Evolutionary conservation across 768 basidiomycete species (phyloP).

Genomic region (Crucibulum laeve): DNA sequence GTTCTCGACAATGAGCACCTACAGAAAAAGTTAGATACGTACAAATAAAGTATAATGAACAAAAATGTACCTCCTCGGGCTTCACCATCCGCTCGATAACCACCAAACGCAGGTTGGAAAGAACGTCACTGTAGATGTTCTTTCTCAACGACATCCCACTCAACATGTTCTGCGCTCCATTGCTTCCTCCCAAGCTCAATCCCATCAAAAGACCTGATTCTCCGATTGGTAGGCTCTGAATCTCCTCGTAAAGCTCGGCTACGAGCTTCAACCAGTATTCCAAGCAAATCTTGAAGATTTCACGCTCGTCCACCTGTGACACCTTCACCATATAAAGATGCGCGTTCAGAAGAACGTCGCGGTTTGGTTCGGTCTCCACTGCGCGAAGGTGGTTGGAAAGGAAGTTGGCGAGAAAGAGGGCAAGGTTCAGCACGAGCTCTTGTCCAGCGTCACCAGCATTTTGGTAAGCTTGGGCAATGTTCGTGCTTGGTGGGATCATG

Average conservation of each 20-base stretch:
- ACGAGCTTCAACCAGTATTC: slow-evolving; percentile 98
- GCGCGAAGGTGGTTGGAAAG: slow-evolving; percentile 88
- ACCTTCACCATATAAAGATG: slow-evolving; percentile 99
- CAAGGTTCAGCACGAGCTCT: slow-evolving; percentile 94
- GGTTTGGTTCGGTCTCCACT: slow-evolving; percentile 89
- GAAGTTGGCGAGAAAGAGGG: slow-evolving; percentile 97
- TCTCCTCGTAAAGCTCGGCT: slow-evolving; percentile 94
- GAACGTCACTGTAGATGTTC: slow-evolving; percentile 92
- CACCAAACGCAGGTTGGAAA: slow-evolving; percentile 90
- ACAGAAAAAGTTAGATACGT: slow-evolving; percentile 3
- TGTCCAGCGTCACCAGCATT: slow-evolving; percentile 90
- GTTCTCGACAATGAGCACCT: slow-evolving; percentile 98
- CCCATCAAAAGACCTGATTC: slow-evolving; percentile 87
- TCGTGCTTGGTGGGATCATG: slow-evolving; percentile 94
- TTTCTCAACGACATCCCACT: slow-evolving; percentile 81
- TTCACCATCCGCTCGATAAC: slow-evolving; percentile 99
- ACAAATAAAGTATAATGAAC: background rate
- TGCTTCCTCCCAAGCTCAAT: slow-evolving; percentile 72
- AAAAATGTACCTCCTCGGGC: slow-evolving; percentile 82
- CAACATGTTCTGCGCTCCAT: slow-evolving; percentile 60
- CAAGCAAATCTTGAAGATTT: slow-evolving; percentile 98
- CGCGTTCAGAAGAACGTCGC: slow-evolving; percentile 91
- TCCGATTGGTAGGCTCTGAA: slow-evolving; percentile 86
- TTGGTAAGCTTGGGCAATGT: slow-evolving; percentile 89
- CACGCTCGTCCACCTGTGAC: slow-evolving; percentile 95